Base-by-base conservation (phyloP, 2,329 filamentous ascomycete species). In the Xylariaceae sp. region DNA sequence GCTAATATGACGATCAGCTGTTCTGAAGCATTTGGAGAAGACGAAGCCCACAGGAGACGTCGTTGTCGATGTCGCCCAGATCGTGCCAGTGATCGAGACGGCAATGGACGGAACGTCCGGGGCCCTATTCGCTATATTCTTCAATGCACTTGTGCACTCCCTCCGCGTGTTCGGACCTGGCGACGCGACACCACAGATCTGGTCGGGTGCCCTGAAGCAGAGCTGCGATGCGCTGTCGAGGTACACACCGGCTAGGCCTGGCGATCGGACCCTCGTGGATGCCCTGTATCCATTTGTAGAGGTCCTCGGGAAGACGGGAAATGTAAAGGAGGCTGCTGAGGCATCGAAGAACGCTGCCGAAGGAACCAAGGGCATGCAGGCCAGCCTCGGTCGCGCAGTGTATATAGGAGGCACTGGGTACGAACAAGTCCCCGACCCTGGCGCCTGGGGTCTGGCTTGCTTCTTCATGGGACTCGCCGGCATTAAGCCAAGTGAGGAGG, bases 211-310 rank as follows among this genome's bases (percentile, higher is more conserved):
- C 1, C 67, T 95, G 11, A 67, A 78, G 42, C 70, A 77, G 46
- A 84, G 86, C 33, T 75, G 82, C 42, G 67, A 78, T 14, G 77
- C 80, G 1, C 65, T 98, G 37, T 74, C 70, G 22, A 83, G 72
- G 52, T 96, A 96, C 59, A 98, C 92, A 2, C 89, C 90, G 1
- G 92, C 92, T 1, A 77, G 81, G 33, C 82, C 83, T 0, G 92
- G 92, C 18, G 92, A 98, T 56, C 74, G 92, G 32, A 98, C 92
- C 0, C 65, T 96, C 22, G 75, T 96, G 21, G 92, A 98, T 60
- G 88, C 90, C 2, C 67, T 98, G 31, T 75, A 84, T 42, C 92
- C 92, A 2, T 98, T 96, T 55, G 80, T 93, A 32, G 74, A 86
- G 27, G 75, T 71, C 3, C 70, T 96, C 3, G 68, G 62, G 5